phyloP scores from a whole-genome alignment of 2,329 filamentous ascomycete species.

The Colletotrichum aenigma region DNA sequence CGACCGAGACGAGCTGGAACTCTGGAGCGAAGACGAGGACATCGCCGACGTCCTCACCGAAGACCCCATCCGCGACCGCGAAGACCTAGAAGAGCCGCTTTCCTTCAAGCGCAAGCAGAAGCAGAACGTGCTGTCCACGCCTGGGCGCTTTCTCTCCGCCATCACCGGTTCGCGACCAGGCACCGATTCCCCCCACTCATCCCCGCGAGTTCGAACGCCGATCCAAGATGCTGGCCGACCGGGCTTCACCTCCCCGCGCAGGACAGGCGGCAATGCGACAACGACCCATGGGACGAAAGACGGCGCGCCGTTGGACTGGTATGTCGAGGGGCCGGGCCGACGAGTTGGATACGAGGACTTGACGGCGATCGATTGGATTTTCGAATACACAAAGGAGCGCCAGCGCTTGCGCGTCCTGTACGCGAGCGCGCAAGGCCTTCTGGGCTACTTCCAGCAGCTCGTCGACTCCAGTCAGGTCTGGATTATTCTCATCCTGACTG shows the following conservation, averaged over 20 bases:
- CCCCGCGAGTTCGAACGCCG: constrained; percentile 20
- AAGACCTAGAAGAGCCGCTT: constrained; percentile 54
- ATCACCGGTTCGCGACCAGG: constrained; percentile 43
- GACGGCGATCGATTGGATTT: constrained; percentile 99
- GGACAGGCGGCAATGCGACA: constrained; percentile 16
- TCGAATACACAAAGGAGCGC: constrained; percentile 96
- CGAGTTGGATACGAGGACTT: constrained; percentile 95
- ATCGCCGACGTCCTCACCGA: constrained; percentile 50
- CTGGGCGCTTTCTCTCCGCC: constrained; percentile 53
- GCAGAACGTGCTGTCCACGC: constrained; percentile 48
- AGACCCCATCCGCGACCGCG: constrained; percentile 58
- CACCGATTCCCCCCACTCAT: constrained; percentile 15
- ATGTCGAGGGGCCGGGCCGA: constrained; percentile 84
- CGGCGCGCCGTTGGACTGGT: constrained; percentile 73
- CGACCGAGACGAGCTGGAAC: constrained; percentile 52
- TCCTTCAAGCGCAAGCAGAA: constrained; percentile 77
- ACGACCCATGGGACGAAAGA: constrained; percentile 41
- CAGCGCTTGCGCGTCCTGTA: constrained; percentile 82
- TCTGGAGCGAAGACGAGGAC: constrained; percentile 44
- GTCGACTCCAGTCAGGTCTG: constrained; percentile 90
- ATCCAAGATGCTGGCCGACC: constrained; percentile 25
- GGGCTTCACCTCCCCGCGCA: constrained; percentile 16
- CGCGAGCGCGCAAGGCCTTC: constrained; percentile 69
- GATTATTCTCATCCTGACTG: constrained; percentile 85
- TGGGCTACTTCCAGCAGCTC: constrained; percentile 75